phyloP scores from a whole-genome alignment of 163 green algal genomes.

The Volvox carteri region DNA sequence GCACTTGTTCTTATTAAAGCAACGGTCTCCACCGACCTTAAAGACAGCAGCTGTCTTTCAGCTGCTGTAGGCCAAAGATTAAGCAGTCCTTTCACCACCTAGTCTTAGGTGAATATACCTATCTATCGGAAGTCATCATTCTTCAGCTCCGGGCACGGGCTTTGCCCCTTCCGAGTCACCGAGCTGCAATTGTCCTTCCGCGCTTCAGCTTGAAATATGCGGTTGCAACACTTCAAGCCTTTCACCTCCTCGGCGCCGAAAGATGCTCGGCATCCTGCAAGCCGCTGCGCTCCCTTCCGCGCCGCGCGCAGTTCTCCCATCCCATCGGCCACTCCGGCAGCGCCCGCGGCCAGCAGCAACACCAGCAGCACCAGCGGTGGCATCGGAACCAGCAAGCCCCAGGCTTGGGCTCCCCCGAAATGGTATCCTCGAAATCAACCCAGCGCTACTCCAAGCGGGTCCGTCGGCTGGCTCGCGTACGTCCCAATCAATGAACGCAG shows the following conservation, averaged over 20 bases:
- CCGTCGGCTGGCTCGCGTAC: not conserved
- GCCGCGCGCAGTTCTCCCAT: not conserved
- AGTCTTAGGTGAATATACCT: not conserved
- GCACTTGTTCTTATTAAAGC: too few species aligned
- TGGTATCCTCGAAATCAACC: slow-evolving; percentile 51
- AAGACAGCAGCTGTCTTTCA: not conserved
- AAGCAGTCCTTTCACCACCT: too few species aligned
- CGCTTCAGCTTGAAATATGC: not conserved
- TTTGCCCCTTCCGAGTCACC: not conserved
- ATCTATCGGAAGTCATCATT: not conserved
- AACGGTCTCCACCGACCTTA: not conserved
- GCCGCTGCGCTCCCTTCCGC: not conserved
- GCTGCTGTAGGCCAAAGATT: not conserved
- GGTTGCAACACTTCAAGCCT: not conserved
- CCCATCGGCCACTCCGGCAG: not conserved
- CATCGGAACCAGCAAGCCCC: not conserved
- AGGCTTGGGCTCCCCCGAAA: slow-evolving; percentile 29
- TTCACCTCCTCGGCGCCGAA: not conserved
- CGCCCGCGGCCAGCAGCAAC: not conserved
- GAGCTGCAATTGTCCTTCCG: too few species aligned
- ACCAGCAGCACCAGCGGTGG: not conserved
- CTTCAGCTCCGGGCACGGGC: too few species aligned
- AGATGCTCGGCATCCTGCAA: not conserved
- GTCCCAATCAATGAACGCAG: too few species aligned
- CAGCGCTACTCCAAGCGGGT: slow-evolving; percentile 17